Percentiles rank a stretch among this genome's conserved stretches.
Evolutionary conservation across 129 eudicot genomes (phyloP).

Genomic region (Artemisia annua): DNA sequence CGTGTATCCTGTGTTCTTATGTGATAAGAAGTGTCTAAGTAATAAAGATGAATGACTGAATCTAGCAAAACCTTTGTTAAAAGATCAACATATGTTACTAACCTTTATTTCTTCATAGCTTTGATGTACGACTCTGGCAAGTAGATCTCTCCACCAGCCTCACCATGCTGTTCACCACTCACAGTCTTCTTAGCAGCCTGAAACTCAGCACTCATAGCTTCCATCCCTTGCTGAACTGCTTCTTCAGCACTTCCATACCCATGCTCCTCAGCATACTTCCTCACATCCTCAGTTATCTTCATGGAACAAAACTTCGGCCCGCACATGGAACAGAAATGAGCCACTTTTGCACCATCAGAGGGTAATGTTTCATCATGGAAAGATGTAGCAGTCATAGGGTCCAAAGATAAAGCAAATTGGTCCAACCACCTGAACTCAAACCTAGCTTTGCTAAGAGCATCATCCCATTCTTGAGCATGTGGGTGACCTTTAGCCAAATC

Average conservation of each 20-base stretch:
- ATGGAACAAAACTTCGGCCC: conserved; percentile 98
- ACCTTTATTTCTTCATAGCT: conserved; percentile 61
- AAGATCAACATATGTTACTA: conserved; percentile 16
- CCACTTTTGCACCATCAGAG: conserved; percentile 96
- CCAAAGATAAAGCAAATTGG: conserved; percentile 92
- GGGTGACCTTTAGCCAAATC: conserved; percentile 93
- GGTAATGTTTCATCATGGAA: conserved; percentile 96
- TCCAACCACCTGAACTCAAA: conserved; percentile 99
- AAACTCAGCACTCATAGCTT: conserved; percentile 96
- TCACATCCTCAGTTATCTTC: conserved; percentile 97
- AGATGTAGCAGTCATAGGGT: conserved; percentile 93
- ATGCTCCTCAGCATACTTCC: conserved; percentile 97
- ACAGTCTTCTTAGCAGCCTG: conserved; percentile 90
- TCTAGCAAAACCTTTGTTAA: background rate
- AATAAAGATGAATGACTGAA: background rate
- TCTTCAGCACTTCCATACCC: conserved; percentile 98
- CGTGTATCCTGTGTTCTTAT: no score
- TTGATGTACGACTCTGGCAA: conserved; percentile 74
- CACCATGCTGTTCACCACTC: conserved; percentile 99
- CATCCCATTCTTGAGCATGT: conserved; percentile 96
- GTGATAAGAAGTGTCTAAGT: background rate
- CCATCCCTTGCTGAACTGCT: conserved; percentile 89
- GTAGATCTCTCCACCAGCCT: conserved; percentile 94
- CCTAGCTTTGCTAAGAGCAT: conserved; percentile 93
- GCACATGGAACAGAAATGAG: conserved; percentile 99